Evolutionary conservation across 345 rosid species (phyloP).

Genomic region (Eucalyptus leucophloia): DNA sequence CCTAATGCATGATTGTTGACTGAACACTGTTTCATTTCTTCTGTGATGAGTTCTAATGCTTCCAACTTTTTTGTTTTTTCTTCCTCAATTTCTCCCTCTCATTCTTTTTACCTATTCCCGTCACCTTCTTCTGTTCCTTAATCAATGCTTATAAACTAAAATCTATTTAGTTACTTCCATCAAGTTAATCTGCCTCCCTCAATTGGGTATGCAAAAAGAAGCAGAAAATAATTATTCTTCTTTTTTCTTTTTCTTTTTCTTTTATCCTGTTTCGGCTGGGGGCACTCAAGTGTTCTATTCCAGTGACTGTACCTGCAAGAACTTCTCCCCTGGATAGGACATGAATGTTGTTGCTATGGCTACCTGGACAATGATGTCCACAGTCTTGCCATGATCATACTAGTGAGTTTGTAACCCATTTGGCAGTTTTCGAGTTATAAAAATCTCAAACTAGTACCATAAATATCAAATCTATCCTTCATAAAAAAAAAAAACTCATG

Average conservation of each 20-base stretch:
- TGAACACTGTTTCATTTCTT: not conserved
- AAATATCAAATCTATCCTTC: not conserved
- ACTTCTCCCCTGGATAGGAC: slow-evolving; percentile 92
- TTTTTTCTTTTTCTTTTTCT: not conserved
- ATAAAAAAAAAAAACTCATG: too few species aligned
- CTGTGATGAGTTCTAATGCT: not conserved
- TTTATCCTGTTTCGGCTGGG: not conserved
- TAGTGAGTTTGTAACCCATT: not conserved
- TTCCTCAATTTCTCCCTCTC: not conserved
- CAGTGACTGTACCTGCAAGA: slow-evolving; percentile 60
- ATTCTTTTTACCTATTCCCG: not conserved
- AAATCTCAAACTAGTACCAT: not conserved
- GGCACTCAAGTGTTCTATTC: not conserved
- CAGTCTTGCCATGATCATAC: slow-evolving; percentile 63
- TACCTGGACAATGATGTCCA: slow-evolving; percentile 71
- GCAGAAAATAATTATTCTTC: not conserved
- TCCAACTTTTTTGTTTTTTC: not conserved
- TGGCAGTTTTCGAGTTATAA: not conserved
- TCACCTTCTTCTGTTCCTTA: not conserved
- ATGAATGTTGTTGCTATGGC: slow-evolving; percentile 48
- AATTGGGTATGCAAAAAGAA: not conserved
- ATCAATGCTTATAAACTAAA: not conserved
- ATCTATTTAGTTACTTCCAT: not conserved
- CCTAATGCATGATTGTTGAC: not conserved
- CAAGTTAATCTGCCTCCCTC: not conserved